phyloP scores from a whole-genome alignment of 208 protist species.

The Porcisia hertigi region DNA sequence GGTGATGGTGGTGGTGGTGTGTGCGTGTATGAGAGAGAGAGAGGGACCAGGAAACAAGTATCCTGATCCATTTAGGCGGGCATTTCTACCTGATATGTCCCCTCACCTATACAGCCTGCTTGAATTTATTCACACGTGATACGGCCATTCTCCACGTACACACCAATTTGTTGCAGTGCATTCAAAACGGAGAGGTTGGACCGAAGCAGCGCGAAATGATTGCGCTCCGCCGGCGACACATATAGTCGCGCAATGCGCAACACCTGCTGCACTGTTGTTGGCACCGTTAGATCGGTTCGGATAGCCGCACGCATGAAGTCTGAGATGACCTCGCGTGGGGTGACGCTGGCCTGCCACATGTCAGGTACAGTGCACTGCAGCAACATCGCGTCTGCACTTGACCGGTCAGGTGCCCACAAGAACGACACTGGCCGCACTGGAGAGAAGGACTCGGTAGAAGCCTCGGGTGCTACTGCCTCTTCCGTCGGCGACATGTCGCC shows the following conservation, averaged over 20 bases:
- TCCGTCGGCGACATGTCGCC: background rate
- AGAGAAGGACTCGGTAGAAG: background rate
- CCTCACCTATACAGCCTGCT: background rate
- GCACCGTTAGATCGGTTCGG: slow-evolving; percentile 48
- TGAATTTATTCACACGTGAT: slow-evolving; percentile 14
- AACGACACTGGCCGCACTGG: slow-evolving; percentile 22
- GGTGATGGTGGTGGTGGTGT: no score
- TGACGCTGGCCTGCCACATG: slow-evolving; percentile 33
- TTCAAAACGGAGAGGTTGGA: slow-evolving; percentile 55
- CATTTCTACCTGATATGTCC: background rate
- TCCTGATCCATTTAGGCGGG: background rate
- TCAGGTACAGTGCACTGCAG: slow-evolving; percentile 20
- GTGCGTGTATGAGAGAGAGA: no score
- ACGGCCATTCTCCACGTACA: slow-evolving; percentile 43
- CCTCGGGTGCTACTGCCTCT: background rate
- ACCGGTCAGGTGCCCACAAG: slow-evolving; percentile 17
- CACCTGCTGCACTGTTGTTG: slow-evolving; percentile 73
- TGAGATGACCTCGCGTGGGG: slow-evolving; percentile 73
- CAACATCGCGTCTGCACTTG: background rate
- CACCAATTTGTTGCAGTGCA: slow-evolving; percentile 52
- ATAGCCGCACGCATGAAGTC: slow-evolving; percentile 76
- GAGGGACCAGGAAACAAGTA: background rate
- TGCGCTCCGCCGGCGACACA: slow-evolving; percentile 68
- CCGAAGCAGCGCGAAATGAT: slow-evolving; percentile 60
- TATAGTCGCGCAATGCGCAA: slow-evolving; percentile 74